These are phyloP conservation scores for Aspergillus udagawae DNA, from an alignment of 2,329 filamentous ascomycete species.

Conservation along the genomic window DNA sequence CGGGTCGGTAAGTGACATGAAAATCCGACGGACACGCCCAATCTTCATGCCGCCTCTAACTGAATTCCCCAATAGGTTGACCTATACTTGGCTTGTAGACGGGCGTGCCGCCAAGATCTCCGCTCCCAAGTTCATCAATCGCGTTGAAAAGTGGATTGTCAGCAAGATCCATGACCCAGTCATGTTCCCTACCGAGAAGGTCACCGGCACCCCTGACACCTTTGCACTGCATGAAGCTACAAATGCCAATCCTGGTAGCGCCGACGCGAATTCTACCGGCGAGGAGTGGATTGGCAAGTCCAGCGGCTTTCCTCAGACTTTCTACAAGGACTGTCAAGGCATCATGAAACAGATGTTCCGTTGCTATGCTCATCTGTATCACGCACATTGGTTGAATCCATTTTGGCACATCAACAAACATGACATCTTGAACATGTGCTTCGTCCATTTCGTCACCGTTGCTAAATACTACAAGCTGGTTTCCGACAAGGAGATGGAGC, in stretches of 20 bases:
- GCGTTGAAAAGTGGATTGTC: constrained; percentile 96
- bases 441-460: constrained; percentile 78
- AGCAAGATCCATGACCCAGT: constrained; percentile 87
- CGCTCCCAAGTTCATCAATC: constrained; percentile 86
- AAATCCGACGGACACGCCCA: not conserved
- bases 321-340: constrained; percentile 83
- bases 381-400: constrained; percentile 83
- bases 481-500: constrained; percentile 84
- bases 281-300: constrained; percentile 85
- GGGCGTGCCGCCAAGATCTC: constrained; percentile 87
- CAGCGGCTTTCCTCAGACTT: constrained; percentile 87
- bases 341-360: constrained; percentile 99
- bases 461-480: constrained; percentile 79
- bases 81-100: constrained; percentile 93
- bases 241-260: constrained; percentile 45
- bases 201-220: constrained; percentile 55
- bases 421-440: constrained; percentile 78
- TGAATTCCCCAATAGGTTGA: constrained; percentile 58
- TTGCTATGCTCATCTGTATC: constrained; percentile 96
- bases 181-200: constrained; percentile 85
- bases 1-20: constrained; percentile 68
- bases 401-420: constrained; percentile 73
- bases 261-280: constrained; percentile 57
- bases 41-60: constrained; percentile 12
- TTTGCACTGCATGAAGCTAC: constrained; percentile 53